These are phyloP conservation scores for Eucalyptus albens DNA, from an alignment of 345 rosid genomes.

Conservation along the genomic window DNA sequence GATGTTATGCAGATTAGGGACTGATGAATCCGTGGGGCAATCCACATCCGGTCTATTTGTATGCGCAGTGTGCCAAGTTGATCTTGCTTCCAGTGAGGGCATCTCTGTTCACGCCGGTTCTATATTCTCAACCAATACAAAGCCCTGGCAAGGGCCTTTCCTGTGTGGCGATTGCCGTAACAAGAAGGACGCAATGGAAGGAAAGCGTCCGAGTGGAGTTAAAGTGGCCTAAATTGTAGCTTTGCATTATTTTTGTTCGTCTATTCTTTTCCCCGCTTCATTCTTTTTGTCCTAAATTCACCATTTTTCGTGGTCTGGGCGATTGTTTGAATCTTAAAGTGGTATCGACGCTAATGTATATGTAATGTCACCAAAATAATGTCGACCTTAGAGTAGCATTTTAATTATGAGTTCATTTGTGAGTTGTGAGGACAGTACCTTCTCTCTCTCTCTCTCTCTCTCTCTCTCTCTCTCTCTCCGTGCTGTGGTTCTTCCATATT, in stretches of 20 bases:
- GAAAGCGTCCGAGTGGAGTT: conserved; percentile 71
- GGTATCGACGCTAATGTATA: neutral
- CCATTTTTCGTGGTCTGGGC: neutral
- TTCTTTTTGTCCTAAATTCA: neutral
- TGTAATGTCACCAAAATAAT: neutral
- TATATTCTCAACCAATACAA: conserved; percentile 55
- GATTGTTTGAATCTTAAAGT: neutral
- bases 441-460: neutral
- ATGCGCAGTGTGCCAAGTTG: conserved; percentile 76
- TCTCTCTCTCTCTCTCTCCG: neutral
- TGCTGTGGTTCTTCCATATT: neutral
- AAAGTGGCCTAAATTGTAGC: conserved; percentile 38
- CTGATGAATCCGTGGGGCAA: conserved; percentile 18
- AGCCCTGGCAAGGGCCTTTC: conserved; percentile 95
- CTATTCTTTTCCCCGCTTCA: neutral
- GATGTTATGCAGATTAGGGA: conserved; percentile 44
- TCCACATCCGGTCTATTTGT: conserved; percentile 57
- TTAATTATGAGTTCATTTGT: neutral
- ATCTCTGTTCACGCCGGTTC: conserved; percentile 77
- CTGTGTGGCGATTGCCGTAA: conserved; percentile 64
- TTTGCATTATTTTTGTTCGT: neutral
- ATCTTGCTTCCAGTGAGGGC: conserved; percentile 72
- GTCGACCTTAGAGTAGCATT: neutral
- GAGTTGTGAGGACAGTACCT: neutral
- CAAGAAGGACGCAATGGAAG: conserved; percentile 96